Conservation (phyloP, 2,329 filamentous ascomycete species). For the Botryotinia convoluta region DNA sequence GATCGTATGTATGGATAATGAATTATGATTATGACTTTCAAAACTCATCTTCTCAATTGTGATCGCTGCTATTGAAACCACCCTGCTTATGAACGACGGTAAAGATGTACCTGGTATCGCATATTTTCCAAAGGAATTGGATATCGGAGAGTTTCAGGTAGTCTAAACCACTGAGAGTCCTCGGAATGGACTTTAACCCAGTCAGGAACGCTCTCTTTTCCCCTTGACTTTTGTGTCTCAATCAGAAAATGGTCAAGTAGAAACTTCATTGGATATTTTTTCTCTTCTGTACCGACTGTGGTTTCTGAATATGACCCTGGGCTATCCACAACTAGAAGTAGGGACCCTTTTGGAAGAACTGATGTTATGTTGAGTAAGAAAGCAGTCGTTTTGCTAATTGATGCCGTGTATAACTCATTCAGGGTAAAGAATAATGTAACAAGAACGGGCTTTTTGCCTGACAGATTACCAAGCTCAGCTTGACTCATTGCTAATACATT, state of each 20-base stretch:
- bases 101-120: constrained; percentile 90
- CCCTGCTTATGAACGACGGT: constrained; percentile 45
- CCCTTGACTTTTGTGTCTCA: constrained; percentile 41
- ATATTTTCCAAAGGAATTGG: constrained; percentile 89
- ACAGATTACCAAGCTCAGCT: constrained; percentile 37
- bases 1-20: constrained; percentile 25
- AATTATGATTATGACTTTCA: constrained; percentile 26
- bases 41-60: background rate
- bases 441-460: constrained; percentile 47
- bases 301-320: constrained; percentile 91
- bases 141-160: constrained; percentile 67
- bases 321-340: constrained; percentile 86
- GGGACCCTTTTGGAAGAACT: constrained; percentile 53
- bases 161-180: constrained; percentile 82
- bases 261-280: constrained; percentile 90
- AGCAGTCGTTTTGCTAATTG: constrained; percentile 67
- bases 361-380: constrained; percentile 71
- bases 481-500: constrained; percentile 49
- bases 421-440: constrained; percentile 90
- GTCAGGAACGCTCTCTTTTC: constrained; percentile 37
- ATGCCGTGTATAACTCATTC: constrained; percentile 87
- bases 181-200: constrained; percentile 77
- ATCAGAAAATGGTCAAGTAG: constrained; percentile 80
- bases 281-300: constrained; percentile 57
- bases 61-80: background rate